phyloP scores from a whole-genome alignment of 441 rosid genomes.

The Corymbia calophylla region DNA sequence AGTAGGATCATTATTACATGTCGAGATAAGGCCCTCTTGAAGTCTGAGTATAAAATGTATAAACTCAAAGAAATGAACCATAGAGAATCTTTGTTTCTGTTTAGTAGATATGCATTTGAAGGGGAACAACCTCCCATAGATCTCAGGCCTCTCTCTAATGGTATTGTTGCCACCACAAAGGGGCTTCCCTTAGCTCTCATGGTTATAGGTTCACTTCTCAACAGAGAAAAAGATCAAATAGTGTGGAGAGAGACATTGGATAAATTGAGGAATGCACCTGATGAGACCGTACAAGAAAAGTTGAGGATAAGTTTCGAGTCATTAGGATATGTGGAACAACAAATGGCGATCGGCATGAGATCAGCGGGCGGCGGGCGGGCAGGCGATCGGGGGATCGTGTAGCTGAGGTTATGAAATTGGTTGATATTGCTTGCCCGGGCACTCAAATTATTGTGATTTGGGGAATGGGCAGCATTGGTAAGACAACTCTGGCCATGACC shows the following conservation, averaged over 20 bases:
- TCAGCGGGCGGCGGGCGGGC: too few relatives aligned
- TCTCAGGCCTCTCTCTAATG: fast-evolving
- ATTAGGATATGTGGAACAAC: fast-evolving
- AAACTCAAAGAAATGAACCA: fast-evolving
- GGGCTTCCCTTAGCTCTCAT: fast-evolving
- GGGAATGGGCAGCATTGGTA: too few relatives aligned
- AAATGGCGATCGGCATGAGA: too few relatives aligned
- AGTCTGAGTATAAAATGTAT: fast-evolving
- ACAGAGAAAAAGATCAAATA: fast-evolving
- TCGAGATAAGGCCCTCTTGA: neutral
- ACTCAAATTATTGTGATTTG: too few relatives aligned
- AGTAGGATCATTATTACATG: neutral
- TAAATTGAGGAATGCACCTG: fast-evolving
- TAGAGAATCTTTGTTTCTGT: fast-evolving
- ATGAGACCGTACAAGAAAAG: fast-evolving
- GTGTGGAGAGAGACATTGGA: fast-evolving
- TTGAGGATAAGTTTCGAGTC: fast-evolving
- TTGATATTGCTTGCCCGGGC: too few relatives aligned
- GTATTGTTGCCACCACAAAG: neutral
- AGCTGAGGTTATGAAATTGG: too few relatives aligned
- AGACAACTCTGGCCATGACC: too few relatives aligned
- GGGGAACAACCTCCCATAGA: fast-evolving
- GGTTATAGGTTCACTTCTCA: neutral
- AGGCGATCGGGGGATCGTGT: too few relatives aligned
- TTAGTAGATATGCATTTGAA: fast-evolving